Evolutionary conservation across 345 rosid species (phyloP), one percentile per base, ranked within the genome.

Genomic region (Eucalyptus pauciflora): DNA sequence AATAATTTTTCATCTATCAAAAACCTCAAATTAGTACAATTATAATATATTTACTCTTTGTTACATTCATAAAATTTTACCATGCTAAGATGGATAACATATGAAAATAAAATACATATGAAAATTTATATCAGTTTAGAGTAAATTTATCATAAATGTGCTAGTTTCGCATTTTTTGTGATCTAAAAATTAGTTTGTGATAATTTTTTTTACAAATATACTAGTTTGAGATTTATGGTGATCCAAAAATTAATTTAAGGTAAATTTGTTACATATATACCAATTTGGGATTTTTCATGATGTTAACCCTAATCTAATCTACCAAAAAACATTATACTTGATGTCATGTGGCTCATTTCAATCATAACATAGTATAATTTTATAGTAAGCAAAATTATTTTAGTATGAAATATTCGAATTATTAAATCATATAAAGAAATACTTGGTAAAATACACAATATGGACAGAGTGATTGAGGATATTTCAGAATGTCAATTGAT

Each of bases 241-340:
- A 52, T 52, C 58, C 58, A 52, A 52, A 52, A 52, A 52, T 52
- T 20, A 52, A 52, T 52, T 20, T 7, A 52, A 52, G 25, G 25
- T 20, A 20, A 51, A 18, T 52, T 52, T 52, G 58, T 52, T 52
- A 8, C 10, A 52, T 52, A 52, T 52, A 4, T 25, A 20, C 25
- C 0, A 52, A 52, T 3, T 51, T 17, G 8, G 2, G 2, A 0
- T 52, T 20, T 52, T 52, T 52, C 0, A 0, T 52, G 25, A 52
- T 52, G 25, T 52, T 20, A 52, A 52, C 10, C 58, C 3, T 7
- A 13, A 13, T 62, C 71, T n/a, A 29, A 62, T 62, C 71, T 13
- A 62, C 4, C 9, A 7, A 11, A 62, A 62, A 29, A 29, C 1
- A n/a, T 29, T 3, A 62, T 62, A 29, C 29, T 29, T 62, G 7